A percentile compares a stretch with the other conserved stretches of the same genome.
phyloP scores from a whole-genome alignment of 257 asterid species.

The Echites panduratus region DNA sequence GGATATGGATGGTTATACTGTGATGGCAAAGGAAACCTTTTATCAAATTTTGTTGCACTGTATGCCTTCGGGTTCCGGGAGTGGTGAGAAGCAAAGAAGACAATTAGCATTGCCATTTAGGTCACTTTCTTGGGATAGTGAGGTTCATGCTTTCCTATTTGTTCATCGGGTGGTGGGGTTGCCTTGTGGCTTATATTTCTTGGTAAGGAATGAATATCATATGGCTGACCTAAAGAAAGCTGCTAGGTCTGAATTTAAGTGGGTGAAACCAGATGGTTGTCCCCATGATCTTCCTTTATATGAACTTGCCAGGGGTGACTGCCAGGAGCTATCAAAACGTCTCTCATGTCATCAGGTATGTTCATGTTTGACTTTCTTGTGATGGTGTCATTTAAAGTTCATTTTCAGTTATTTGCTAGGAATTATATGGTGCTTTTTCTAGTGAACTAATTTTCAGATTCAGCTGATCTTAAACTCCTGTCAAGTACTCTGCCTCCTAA shows the following conservation, averaged over 20 bases:
- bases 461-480: neutral
- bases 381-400: neutral
- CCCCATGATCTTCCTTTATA: constrained; percentile 72
- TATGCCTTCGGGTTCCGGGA: constrained; percentile 58
- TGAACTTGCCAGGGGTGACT: constrained; percentile 61
- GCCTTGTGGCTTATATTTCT: constrained; percentile 69
- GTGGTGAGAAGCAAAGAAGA: constrained; percentile 43
- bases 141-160: constrained; percentile 75
- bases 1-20: constrained; percentile 83
- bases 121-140: constrained; percentile 68
- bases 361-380: neutral
- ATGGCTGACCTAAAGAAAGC: constrained; percentile 49
- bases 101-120: constrained; percentile 74
- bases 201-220: constrained; percentile 76
- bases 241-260: constrained; percentile 63
- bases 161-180: constrained; percentile 82
- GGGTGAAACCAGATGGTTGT: constrained; percentile 84
- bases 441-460: neutral
- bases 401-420: neutral
- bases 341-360: constrained; percentile 95
- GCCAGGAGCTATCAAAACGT: constrained; percentile 53
- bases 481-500: neutral
- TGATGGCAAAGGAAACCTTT: constrained; percentile 59
- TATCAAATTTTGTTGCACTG: constrained; percentile 82
- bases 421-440: neutral